Evolutionary conservation across 2,329 filamentous ascomycete species (phyloP).

Genomic region (Pseudovirgaria hyperparasitica): DNA sequence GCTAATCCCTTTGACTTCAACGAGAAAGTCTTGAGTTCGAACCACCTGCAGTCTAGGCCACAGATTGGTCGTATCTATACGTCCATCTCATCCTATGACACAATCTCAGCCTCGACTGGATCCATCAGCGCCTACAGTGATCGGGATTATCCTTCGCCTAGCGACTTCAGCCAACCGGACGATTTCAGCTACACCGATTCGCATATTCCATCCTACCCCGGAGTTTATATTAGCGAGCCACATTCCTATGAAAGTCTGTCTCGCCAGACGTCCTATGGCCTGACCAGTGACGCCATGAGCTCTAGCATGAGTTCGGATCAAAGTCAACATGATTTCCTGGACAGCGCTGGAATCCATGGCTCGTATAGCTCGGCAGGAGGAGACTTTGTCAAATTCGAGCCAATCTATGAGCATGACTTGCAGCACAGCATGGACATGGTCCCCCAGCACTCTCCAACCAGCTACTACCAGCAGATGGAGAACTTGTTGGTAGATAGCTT

Average conservation of each 20-base stretch:
- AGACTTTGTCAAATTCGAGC: slow-evolving; percentile 24
- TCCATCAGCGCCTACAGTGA: slow-evolving; percentile 35
- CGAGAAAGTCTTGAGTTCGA: slow-evolving; percentile 25
- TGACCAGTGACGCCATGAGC: slow-evolving; percentile 29
- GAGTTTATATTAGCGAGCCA: slow-evolving; percentile 19
- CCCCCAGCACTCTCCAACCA: slow-evolving; percentile 21
- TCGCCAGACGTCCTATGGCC: slow-evolving; percentile 23
- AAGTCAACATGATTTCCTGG: slow-evolving; percentile 30
- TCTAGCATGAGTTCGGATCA: slow-evolving; percentile 34
- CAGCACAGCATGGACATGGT: slow-evolving; percentile 19
- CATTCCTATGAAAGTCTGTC: too few species aligned
- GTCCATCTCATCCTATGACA: slow-evolving; percentile 26
- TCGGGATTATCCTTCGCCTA: slow-evolving; percentile 33
- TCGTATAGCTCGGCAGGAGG: slow-evolving; percentile 21
- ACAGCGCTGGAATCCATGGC: slow-evolving; percentile 19
- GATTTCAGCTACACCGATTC: slow-evolving; percentile 29
- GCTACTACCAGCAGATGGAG: slow-evolving; percentile 27
- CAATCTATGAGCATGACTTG: too few species aligned
- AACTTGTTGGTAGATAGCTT: slow-evolving; percentile 16
- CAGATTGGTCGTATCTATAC: slow-evolving; percentile 32
- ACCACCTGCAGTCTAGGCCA: slow-evolving; percentile 22
- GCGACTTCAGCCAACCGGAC: slow-evolving; percentile 34
- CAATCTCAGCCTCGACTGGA: slow-evolving; percentile 31
- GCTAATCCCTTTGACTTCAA: too few species aligned
- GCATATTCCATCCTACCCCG: slow-evolving; percentile 19